A percentile compares a stretch with the other conserved stretches of the same genome.
phyloP scores from a whole-genome alignment of 2,329 filamentous ascomycete genomes.

The Emericellopsis atlantica region DNA sequence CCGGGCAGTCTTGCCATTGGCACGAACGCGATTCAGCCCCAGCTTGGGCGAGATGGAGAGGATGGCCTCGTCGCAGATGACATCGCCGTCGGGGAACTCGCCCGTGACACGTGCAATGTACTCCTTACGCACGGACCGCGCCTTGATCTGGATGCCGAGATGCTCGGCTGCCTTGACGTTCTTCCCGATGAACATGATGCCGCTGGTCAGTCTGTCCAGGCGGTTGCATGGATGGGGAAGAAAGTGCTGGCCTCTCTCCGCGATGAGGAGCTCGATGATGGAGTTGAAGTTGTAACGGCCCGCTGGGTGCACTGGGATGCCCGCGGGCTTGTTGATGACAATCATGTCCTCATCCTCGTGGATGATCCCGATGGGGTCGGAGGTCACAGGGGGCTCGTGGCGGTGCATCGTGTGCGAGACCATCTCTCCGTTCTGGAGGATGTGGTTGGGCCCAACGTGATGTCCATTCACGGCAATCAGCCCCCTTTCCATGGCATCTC shows the following conservation, averaged over 20 bases:
- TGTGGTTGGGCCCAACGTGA: slow-evolving; percentile 50
- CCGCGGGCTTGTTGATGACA: slow-evolving; percentile 93
- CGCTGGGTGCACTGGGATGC: slow-evolving; percentile 88
- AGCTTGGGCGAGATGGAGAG: slow-evolving; percentile 90
- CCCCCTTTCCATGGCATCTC: slow-evolving; percentile 67
- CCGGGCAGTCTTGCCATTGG: slow-evolving; percentile 77
- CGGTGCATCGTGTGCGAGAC: slow-evolving; percentile 90
- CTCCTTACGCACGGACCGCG: slow-evolving; percentile 81
- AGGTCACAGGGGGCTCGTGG: slow-evolving; percentile 87
- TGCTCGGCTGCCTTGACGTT: slow-evolving; percentile 65
- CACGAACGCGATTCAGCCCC: slow-evolving; percentile 85
- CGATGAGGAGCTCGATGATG: slow-evolving; percentile 82
- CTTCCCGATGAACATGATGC: slow-evolving; percentile 97
- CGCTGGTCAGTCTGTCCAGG: slow-evolving; percentile 86
- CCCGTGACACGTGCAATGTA: slow-evolving; percentile 88
- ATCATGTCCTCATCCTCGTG: slow-evolving; percentile 90
- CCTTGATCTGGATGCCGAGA: slow-evolving; percentile 64
- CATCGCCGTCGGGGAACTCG: slow-evolving; percentile 79
- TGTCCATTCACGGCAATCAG: slow-evolving; percentile 72
- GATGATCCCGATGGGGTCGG: slow-evolving; percentile 65
- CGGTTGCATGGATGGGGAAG: slow-evolving; percentile 68
- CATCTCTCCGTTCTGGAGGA: slow-evolving; percentile 78
- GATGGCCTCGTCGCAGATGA: slow-evolving; percentile 88
- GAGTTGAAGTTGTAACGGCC: slow-evolving; percentile 95
- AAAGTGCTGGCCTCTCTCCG: slow-evolving; percentile 49